Base-by-base conservation (phyloP, 805 yeast genomes). In the Starmerella sp. region DNA sequence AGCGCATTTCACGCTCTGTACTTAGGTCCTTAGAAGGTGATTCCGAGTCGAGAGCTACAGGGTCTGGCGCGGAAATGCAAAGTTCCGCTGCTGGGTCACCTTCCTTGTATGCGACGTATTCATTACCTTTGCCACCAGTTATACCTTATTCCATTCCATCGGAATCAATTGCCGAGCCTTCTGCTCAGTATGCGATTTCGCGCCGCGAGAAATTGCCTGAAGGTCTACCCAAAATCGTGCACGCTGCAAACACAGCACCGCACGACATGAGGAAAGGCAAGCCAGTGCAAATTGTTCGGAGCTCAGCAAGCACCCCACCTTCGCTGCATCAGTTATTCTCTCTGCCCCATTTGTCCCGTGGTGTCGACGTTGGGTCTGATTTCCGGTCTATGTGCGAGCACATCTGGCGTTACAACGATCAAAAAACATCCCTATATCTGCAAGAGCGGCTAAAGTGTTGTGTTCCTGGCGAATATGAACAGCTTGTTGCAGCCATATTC, bases 391-490 rank as follows among this genome's bases (percentile, higher is more conserved):
- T 48, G 14, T 29, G 48, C 22, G 55, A 53, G 36, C 56, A 51
- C 15, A 57, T 60, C 11, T 60, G 60, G 60, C 35, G 29, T 13
- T 28, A 11, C 29, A 63, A 70, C 49, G 75, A 73, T 54, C 76
- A 72, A 60, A 73, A 68, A 55, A 73, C 76, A 6, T 73, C 76
- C 9, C 62, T 72, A 5, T 70, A 68, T 51, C 56, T 73, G 35
- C 76, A 73, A 62, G 73, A 72, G 54, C 68, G 72, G 52, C 66
- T 73, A 36, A 67, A 66, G 50, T 56, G 59, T 4, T 64, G 71
- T 13, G 54, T 62, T 28, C 57, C 61, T 1, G 67, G 57, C 15
- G 71, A 71, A 51, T 66, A 60, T 42, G 63, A 62, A 22, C 53
- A 57, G 11, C 67, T 72, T 14, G 61, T 68, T 17, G 62, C 57